phyloP scores from a whole-genome alignment of 75 land plant species.

The Selaginella moellendorffii region DNA sequence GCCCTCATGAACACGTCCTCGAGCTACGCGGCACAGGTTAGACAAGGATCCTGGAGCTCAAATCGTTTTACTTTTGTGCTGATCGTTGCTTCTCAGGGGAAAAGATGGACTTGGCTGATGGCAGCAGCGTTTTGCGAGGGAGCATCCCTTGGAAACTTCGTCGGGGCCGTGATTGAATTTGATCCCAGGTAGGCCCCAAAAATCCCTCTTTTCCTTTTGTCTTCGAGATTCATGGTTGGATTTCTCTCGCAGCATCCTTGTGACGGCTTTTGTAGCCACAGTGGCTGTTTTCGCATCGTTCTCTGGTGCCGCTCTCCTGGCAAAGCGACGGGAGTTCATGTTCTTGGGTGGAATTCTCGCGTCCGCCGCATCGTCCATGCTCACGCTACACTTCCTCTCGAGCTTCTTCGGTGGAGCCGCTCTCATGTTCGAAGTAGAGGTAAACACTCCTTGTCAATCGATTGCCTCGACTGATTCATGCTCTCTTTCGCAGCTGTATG shows the following conservation, averaged over 20 bases:
- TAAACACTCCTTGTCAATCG: constrained; percentile 8
- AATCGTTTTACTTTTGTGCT: too few species aligned
- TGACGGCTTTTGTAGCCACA: constrained; percentile 65
- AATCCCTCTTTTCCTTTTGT: background rate
- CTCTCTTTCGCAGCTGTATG: constrained; percentile 43
- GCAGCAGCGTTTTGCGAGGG: constrained; percentile 44
- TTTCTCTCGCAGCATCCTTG: constrained; percentile 38
- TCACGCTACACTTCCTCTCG: constrained; percentile 59
- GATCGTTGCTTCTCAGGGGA: too few species aligned
- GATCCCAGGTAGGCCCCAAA: constrained; percentile 39
- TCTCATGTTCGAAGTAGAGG: constrained; percentile 60
- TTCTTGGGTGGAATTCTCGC: constrained; percentile 62
- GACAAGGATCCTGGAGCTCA: background rate
- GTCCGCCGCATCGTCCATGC: constrained; percentile 38
- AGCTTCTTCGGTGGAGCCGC: constrained; percentile 48
- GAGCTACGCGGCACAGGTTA: background rate
- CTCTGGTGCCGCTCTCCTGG: constrained; percentile 62
- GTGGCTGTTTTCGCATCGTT: constrained; percentile 73
- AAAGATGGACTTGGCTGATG: constrained; percentile 38
- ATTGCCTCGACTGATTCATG: too few species aligned
- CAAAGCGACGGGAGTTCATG: constrained; percentile 56
- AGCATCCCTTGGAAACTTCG: constrained; percentile 58
- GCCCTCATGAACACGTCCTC: constrained; percentile 27
- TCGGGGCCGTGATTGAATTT: constrained; percentile 40
- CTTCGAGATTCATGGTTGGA: background rate